These are phyloP conservation scores for Pestalotiopsis sp. DNA, from an alignment of 2,329 filamentous ascomycete genomes.

Conservation along the genomic window DNA sequence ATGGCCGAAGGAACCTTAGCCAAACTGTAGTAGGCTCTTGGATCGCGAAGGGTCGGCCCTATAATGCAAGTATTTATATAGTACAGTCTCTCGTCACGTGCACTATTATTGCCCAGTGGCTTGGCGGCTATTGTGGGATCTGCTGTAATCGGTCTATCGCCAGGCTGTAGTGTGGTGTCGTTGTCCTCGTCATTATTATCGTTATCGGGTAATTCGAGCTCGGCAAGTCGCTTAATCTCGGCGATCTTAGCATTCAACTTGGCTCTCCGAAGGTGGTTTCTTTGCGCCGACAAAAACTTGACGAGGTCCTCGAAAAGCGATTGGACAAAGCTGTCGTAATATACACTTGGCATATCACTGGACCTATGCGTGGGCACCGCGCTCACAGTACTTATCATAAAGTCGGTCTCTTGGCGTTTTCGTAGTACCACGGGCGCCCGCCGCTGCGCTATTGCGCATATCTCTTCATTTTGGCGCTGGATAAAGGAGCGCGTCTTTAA, in stretches of 20 bases:
- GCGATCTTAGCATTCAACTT: conserved; percentile 80
- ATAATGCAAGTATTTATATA: conserved; percentile 41
- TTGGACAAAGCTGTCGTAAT: conserved; percentile 88
- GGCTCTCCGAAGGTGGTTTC: conserved; percentile 84
- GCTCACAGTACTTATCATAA: conserved; percentile 51
- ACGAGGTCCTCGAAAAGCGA: conserved; percentile 81
- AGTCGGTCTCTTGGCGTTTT: conserved; percentile 53
- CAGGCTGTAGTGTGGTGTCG: conserved; percentile 28
- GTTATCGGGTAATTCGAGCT: conserved; percentile 57
- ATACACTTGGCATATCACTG: conserved; percentile 80
- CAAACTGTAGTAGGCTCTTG: conserved; percentile 25
- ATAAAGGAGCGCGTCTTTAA: conserved; percentile 36
- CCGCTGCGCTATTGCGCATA: conserved; percentile 46
- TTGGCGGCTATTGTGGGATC: conserved; percentile 15
- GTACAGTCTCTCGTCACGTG: conserved; percentile 33
- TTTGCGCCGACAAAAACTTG: conserved; percentile 75
- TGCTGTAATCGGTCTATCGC: conserved; percentile 24
- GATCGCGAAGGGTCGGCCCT: conserved; percentile 28
- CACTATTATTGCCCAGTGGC: conserved; percentile 14
- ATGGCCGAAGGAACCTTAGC: conserved; percentile 15
- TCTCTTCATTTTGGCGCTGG: conserved; percentile 44
- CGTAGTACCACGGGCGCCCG: conserved; percentile 49
- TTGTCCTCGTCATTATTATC: conserved; percentile 41
- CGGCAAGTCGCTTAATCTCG: conserved; percentile 61
- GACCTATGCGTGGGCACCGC: conserved; percentile 62